A percentile compares a stretch with the other conserved stretches of the same genome.
Conservation (phyloP, 2,329 filamentous ascomycete species). For the Xylaria sp. region DNA sequence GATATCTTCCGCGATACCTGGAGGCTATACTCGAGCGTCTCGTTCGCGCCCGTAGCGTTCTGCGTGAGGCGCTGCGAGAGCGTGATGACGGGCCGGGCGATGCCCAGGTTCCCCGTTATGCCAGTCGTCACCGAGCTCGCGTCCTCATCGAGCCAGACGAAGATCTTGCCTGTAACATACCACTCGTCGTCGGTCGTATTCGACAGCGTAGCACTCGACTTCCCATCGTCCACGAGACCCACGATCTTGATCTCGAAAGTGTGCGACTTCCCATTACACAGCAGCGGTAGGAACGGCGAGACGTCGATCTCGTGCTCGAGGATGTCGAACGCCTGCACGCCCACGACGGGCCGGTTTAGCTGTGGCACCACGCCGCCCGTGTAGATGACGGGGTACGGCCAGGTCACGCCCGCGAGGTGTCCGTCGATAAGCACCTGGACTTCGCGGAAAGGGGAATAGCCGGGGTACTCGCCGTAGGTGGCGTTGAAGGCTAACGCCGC, state of each 20-base stretch:
- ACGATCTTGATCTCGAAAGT: slow-evolving; percentile 75
- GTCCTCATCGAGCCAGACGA: slow-evolving; percentile 79
- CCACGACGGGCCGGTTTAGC: slow-evolving; percentile 82
- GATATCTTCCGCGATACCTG: slow-evolving; percentile 65
- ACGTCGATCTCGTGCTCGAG: slow-evolving; percentile 85
- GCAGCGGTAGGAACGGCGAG: slow-evolving; percentile 76
- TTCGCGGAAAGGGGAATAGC: slow-evolving; percentile 80
- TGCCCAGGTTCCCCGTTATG: slow-evolving; percentile 48
- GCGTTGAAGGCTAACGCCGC: slow-evolving; percentile 68
- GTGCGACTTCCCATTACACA: slow-evolving; percentile 74
- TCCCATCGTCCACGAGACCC: slow-evolving; percentile 69
- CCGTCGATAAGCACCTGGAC: slow-evolving; percentile 81
- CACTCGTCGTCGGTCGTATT: slow-evolving; percentile 73
- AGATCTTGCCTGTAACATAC: slow-evolving; percentile 83
- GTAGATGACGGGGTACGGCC: slow-evolving; percentile 80
- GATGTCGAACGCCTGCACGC: slow-evolving; percentile 82
- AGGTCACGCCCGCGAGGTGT: slow-evolving; percentile 76
- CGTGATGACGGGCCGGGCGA: slow-evolving; percentile 57
- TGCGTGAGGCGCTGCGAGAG: slow-evolving; percentile 62
- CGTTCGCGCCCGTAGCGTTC: slow-evolving; percentile 64
- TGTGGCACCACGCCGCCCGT: slow-evolving; percentile 80
- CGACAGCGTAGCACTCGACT: slow-evolving; percentile 60
- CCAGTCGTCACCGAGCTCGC: slow-evolving; percentile 64
- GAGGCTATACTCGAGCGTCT: slow-evolving; percentile 69
- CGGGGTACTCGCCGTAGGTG: slow-evolving; percentile 68